These are phyloP conservation scores for Fallopia convolvulus DNA, from an alignment of 148 eudicot genomes.

Conservation along the genomic window DNA sequence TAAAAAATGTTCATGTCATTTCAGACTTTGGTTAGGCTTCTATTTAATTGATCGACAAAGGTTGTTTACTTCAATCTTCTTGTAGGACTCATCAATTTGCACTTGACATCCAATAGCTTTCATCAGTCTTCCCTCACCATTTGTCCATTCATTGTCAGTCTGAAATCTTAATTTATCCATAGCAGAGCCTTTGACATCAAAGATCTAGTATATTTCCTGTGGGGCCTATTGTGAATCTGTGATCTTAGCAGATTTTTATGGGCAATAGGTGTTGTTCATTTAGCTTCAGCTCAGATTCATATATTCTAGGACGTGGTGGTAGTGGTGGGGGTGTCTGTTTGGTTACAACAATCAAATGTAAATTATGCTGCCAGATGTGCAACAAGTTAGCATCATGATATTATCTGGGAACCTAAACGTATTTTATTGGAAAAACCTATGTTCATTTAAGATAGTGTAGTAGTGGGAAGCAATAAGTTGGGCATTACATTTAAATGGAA, in stretches of 20 bases:
- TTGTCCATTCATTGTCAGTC: no score
- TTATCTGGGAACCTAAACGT: background rate
- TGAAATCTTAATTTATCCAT: no score
- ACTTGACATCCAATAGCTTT: no score
- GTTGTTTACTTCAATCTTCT: background rate
- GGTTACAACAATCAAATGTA: background rate
- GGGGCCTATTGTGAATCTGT: no score
- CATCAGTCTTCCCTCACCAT: no score
- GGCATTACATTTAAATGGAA: background rate
- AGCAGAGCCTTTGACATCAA: background rate
- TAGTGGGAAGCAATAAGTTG: background rate
- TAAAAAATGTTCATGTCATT: background rate
- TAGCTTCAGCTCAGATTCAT: background rate
- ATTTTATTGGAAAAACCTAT: background rate
- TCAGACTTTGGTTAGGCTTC: background rate
- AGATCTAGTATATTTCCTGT: background rate
- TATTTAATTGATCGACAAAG: background rate
- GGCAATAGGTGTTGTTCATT: background rate
- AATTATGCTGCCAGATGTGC: background rate
- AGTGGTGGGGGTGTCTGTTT: background rate
- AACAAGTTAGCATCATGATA: background rate
- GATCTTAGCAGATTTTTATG: background rate
- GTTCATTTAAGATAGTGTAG: background rate
- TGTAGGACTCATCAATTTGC: no score
- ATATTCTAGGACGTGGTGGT: background rate